A percentile compares a stretch with the other conserved stretches of the same genome.
phyloP scores from a whole-genome alignment of 495 filamentous ascomycete species.

The Penicillium dipodomyicola region DNA sequence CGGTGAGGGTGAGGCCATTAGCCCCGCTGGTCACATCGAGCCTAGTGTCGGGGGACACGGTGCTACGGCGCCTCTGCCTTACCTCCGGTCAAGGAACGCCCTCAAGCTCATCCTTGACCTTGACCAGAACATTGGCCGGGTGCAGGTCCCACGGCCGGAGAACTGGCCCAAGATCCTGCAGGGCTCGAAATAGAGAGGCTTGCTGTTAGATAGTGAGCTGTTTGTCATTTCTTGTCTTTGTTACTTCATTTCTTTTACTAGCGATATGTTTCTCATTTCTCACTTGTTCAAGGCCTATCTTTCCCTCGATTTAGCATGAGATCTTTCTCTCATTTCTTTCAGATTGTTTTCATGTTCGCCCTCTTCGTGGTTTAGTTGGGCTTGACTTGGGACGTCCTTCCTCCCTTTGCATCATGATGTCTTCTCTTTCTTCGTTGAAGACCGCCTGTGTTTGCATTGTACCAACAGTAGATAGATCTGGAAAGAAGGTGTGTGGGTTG shows the following conservation, averaged over 20 bases:
- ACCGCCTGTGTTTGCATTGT: conserved; percentile 31
- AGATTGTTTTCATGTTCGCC: conserved; percentile 5
- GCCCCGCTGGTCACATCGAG: conserved; percentile 46
- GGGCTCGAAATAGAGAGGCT: conserved; percentile 30
- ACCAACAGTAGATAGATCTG: conserved; percentile 40
- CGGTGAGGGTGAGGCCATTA: conserved; percentile 53
- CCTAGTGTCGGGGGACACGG: conserved; percentile 55
- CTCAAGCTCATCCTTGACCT: conserved; percentile 94
- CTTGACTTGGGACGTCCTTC: conserved; percentile 10
- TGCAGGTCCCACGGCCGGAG: conserved; percentile 55
- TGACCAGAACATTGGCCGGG: conserved; percentile 81
- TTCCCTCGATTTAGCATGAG: conserved; percentile 27
- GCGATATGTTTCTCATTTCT: conserved; percentile 21
- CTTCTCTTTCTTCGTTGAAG: conserved; percentile 15
- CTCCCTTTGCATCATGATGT: conserved; percentile 11
- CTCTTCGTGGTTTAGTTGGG: conserved; percentile 9
- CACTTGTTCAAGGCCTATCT: conserved; percentile 6
- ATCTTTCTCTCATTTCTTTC: conserved; percentile 19
- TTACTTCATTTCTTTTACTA: conserved; percentile 3
- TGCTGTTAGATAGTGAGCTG: neutral
- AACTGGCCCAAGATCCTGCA: conserved; percentile 44
- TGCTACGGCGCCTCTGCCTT: conserved; percentile 69
- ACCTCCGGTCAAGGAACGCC: conserved; percentile 86
- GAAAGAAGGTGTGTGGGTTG: conserved; percentile 19
- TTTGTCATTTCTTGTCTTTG: neutral